These are phyloP conservation scores for Petrea volubilis DNA, from an alignment of 257 asterid species.

Conservation along the genomic window DNA sequence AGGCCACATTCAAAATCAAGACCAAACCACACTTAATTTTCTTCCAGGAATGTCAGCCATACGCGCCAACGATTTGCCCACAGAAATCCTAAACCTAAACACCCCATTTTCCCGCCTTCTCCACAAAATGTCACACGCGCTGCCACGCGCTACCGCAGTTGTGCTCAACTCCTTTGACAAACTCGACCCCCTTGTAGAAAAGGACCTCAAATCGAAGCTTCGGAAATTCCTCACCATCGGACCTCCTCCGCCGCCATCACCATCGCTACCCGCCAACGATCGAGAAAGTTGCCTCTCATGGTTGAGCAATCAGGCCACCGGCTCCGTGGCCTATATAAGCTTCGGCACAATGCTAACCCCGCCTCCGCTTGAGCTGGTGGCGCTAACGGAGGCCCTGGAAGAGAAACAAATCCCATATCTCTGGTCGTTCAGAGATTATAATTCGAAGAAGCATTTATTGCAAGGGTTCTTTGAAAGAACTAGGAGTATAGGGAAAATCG, in stretches of 20 bases:
- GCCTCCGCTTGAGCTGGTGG: conserved; percentile 50
- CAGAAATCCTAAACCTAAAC: conserved; percentile 37
- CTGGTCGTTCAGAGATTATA: conserved; percentile 61
- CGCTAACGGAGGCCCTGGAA: conserved; percentile 58
- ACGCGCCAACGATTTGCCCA: conserved; percentile 43
- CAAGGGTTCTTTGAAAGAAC: conserved; percentile 44
- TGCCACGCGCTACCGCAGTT: conserved; percentile 43
- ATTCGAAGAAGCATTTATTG: conserved; percentile 21
- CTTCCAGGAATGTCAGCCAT: conserved; percentile 57
- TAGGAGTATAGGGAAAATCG: conserved; percentile 38
- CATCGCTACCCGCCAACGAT: conserved; percentile 15
- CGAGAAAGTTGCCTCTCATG: conserved; percentile 44
- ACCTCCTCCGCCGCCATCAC: conserved; percentile 36
- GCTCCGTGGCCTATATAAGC: conserved; percentile 52
- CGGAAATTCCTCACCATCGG: conserved; percentile 42
- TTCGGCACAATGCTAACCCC: conserved; percentile 55
- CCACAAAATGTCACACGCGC: conserved; percentile 43
- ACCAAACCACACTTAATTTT: conserved; percentile 38
- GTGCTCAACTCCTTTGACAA: conserved; percentile 54
- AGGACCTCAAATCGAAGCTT: conserved; percentile 42
- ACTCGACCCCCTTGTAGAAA: conserved; percentile 38
- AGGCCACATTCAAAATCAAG: conserved; percentile 12
- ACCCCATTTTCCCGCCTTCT: conserved; percentile 43
- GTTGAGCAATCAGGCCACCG: conserved; percentile 35
- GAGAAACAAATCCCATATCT: conserved; percentile 47